These are phyloP conservation scores for Peziza echinospora DNA, from an alignment of 495 filamentous ascomycete genomes.

Conservation along the genomic window DNA sequence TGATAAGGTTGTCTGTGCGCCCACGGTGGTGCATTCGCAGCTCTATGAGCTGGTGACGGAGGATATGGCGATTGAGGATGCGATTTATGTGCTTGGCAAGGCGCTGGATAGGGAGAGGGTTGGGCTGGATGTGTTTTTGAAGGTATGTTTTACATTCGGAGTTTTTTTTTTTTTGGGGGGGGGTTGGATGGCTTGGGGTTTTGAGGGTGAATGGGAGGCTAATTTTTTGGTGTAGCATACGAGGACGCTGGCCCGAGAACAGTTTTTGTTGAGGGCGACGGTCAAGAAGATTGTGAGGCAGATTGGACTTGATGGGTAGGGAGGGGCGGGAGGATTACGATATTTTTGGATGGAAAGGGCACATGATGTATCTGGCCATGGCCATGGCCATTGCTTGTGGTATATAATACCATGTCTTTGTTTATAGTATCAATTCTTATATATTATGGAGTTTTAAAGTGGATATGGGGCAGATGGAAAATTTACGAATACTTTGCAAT, in stretches of 20 bases:
- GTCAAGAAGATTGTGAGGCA: slow-evolving; percentile 71
- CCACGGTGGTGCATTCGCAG: slow-evolving; percentile 80
- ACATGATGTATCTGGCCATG: no score
- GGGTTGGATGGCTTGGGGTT: not conserved
- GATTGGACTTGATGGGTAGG: slow-evolving; percentile 41
- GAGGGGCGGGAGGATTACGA: not conserved
- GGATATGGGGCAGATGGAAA: no score
- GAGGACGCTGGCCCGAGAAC: slow-evolving; percentile 62
- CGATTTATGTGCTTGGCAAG: slow-evolving; percentile 61
- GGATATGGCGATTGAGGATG: slow-evolving; percentile 62
- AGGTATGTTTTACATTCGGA: slow-evolving; percentile 23
- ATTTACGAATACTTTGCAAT: not conserved
- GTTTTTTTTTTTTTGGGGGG: not conserved
- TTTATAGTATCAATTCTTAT: no score
- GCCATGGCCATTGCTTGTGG: no score
- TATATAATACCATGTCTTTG: no score
- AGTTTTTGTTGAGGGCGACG: slow-evolving; percentile 73
- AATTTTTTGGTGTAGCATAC: slow-evolving; percentile 33
- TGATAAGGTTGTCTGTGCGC: slow-evolving; percentile 81
- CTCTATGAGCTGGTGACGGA: slow-evolving; percentile 73
- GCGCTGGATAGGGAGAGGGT: slow-evolving; percentile 68
- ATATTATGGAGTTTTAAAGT: no score
- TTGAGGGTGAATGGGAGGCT: not conserved
- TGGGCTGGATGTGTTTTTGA: slow-evolving; percentile 59
- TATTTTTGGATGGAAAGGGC: no score